phyloP scores from a whole-genome alignment of 768 basidiomycete genomes.

The Suillus subalutaceus region DNA sequence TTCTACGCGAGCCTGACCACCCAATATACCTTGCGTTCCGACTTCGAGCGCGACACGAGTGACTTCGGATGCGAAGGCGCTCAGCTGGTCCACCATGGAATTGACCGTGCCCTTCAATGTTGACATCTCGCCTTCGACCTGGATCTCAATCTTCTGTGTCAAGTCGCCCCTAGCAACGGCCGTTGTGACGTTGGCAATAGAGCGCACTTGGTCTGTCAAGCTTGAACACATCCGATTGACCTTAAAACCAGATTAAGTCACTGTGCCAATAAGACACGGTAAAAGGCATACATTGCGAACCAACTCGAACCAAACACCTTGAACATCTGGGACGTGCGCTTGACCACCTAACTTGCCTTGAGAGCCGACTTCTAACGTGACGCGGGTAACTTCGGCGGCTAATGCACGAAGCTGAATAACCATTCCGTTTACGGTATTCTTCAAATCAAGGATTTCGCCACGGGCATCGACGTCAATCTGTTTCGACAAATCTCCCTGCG shows the following conservation, averaged over 20 bases:
- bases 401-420: conserved; percentile 58
- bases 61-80: conserved; percentile 84
- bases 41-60: conserved; percentile 87
- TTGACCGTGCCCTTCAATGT: conserved; percentile 85
- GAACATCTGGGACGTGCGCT: conserved; percentile 85
- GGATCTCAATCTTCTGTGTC: conserved; percentile 91
- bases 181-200: conserved; percentile 83
- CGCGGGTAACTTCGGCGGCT: conserved; percentile 82
- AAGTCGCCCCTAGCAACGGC: conserved; percentile 91
- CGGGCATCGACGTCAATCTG: conserved; percentile 91
- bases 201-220: conserved; percentile 79
- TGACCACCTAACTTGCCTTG: conserved; percentile 91
- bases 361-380: conserved; percentile 83
- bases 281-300: conserved; percentile 63
- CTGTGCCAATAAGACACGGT: neutral
- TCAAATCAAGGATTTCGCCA: conserved; percentile 88
- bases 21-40: conserved; percentile 88
- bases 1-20: conserved; percentile 88
- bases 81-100: conserved; percentile 92
- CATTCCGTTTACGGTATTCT: conserved; percentile 60
- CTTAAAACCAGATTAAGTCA: conserved; percentile 32
- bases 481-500: conserved; percentile 84
- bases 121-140: conserved; percentile 86
- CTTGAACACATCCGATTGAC: conserved; percentile 84
- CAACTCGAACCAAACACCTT: conserved; percentile 89